Conservation (phyloP, 176 grass and related monocot species). For the Carex pumila region DNA sequence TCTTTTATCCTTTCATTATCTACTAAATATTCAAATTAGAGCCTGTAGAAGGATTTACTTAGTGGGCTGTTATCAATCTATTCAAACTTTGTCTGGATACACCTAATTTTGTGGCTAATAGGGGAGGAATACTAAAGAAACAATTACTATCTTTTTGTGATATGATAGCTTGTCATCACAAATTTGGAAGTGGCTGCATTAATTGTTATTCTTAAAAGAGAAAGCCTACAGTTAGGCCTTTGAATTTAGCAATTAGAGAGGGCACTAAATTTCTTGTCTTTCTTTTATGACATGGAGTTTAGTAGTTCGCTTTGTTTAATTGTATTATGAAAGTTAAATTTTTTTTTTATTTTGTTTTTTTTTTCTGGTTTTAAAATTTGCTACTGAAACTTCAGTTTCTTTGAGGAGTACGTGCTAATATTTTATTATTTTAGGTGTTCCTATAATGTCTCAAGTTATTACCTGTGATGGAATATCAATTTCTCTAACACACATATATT, state of each 20-base stretch:
- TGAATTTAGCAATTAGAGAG: conserved; percentile 21
- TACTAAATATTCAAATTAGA: not conserved
- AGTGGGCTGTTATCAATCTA: conserved; percentile 5
- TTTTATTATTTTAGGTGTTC: not conserved
- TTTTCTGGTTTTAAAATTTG: not conserved
- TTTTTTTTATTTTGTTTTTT: not conserved
- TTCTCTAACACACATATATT: no score
- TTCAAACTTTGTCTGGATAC: not conserved
- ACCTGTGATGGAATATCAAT: no score
- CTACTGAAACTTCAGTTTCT: not conserved
- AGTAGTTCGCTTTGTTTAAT: conserved; percentile 23
- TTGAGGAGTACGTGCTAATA: not conserved
- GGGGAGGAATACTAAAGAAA: not conserved
- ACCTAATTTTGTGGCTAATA: conserved; percentile 28
- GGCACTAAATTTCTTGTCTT: conserved; percentile 28
- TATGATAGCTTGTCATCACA: conserved; percentile 38
- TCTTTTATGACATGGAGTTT: conserved; percentile 20
- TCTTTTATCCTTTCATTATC: not conserved
- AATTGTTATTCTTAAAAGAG: conserved; percentile 33
- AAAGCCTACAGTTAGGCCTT: conserved; percentile 16
- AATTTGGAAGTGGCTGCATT: conserved; percentile 31
- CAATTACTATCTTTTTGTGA: conserved; percentile 31
- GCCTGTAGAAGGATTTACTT: not conserved
- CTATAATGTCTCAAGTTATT: no score
- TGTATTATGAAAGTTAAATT: conserved; percentile 25